Percentiles rank a stretch among this genome's conserved stretches.
phyloP scores from a whole-genome alignment of 306 rosid species.

The Carpinus fangiana region DNA sequence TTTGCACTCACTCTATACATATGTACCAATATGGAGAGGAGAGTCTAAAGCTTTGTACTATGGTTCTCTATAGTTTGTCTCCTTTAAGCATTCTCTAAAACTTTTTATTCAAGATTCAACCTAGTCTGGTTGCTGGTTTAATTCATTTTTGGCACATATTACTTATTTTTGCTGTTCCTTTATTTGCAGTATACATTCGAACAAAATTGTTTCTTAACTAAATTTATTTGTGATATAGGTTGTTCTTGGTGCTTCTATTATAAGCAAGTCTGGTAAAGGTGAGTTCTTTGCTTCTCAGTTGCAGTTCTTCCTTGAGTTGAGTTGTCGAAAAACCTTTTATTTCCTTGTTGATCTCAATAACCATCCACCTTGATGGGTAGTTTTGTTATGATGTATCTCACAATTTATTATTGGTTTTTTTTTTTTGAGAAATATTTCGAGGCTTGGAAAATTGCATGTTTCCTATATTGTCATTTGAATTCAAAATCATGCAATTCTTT shows the following conservation, averaged over 20 bases:
- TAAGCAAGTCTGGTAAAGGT: slow-evolving; percentile 97
- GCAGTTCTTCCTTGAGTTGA: neutral
- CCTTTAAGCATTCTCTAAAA: neutral
- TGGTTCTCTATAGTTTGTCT: neutral
- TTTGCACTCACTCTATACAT: neutral
- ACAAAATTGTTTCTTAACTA: slow-evolving; percentile 8
- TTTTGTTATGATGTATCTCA: neutral
- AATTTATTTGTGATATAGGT: slow-evolving; percentile 53
- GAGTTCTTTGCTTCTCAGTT: slow-evolving; percentile 28
- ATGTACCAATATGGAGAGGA: neutral
- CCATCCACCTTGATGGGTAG: neutral
- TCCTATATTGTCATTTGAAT: neutral
- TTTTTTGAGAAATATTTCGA: neutral
- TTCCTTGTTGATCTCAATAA: neutral
- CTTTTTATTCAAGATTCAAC: neutral
- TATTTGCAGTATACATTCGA: neutral
- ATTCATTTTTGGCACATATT: neutral
- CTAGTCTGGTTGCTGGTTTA: neutral
- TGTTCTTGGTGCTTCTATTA: slow-evolving; percentile 85
- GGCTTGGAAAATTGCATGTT: neutral
- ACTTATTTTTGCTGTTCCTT: neutral
- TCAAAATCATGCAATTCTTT: neutral
- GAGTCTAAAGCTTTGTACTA: neutral
- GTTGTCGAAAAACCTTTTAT: neutral
- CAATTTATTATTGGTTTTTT: neutral